Evolutionary conservation across 495 filamentous ascomycete species (phyloP), one percentile per base, ranked within the genome.

Genomic region (Aspergillus conjunctus): DNA sequence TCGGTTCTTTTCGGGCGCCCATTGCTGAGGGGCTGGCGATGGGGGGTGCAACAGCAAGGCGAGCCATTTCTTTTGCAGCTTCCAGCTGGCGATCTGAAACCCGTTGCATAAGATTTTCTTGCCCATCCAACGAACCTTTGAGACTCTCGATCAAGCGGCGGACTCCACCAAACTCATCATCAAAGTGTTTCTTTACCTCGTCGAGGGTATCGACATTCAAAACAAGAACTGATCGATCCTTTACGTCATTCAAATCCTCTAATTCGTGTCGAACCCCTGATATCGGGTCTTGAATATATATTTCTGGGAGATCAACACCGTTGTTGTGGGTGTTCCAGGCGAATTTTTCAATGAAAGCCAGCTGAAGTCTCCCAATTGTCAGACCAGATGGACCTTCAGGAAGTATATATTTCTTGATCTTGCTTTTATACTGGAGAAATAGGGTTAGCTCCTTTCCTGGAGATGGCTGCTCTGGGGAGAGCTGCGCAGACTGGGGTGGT

Each of bases 271-370:
- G 90, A 22, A 97, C 90, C 5, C 94, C 95, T 9, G 93, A 97
- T 11, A 97, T 82, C 7, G 93, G 87, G 71, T 98, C 94, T 73
- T 98, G 95, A 41, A 98, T 93, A 72, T 98, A 97, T 31, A 98
- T 97, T 66, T 98, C 94, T 0, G 94, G 94, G 31, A 98, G 79
- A 67, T 98, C 94, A 12, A 85, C 87, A 21, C 95, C 94, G 69
- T 98, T 93, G 66, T 87, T 90, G 63, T 96, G 93, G 1, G 92
- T 96, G 65, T 94, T 97, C 92, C 96, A 98, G 7, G 92, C 92
- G 67, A 98, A 98, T 66, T 97, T 98, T 63, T 98, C 95, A 65
- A 98, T 98, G 71, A 98, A 98, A n/a, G 93, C 93, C 33, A 98
- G 82, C 68, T 98, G 94, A 57, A 98, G 75, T 11, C 92, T 84